Percentiles rank a stretch among this genome's conserved stretches.
Evolutionary conservation across 2,329 filamentous ascomycete genomes (phyloP).

Genomic region (Fonsecaea pedrosoi): DNA sequence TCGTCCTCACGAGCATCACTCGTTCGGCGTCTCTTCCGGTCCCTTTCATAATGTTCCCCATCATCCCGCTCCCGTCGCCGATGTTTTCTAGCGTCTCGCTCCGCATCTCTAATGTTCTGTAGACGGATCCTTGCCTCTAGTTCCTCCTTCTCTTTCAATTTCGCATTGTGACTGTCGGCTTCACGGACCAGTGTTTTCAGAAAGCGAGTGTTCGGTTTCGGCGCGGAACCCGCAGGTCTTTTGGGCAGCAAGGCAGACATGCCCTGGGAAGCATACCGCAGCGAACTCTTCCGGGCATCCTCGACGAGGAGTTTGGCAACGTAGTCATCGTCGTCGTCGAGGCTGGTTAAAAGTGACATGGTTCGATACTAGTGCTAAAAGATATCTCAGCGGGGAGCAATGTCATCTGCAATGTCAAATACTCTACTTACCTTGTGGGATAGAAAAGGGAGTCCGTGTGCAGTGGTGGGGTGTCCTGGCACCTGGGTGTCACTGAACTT

Average conservation of each 20-base stretch:
- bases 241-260: constrained; percentile 69
- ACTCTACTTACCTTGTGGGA: constrained; percentile 23
- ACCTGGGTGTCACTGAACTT: neutral
- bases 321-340: constrained; percentile 69
- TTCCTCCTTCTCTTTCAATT: constrained; percentile 81
- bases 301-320: constrained; percentile 79
- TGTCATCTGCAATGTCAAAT: neutral
- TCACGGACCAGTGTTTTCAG: constrained; percentile 86
- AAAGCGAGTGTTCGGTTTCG: constrained; percentile 91
- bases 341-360: constrained; percentile 30
- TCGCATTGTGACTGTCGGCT: constrained; percentile 87
- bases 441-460: neutral
- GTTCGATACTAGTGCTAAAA: neutral
- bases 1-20: constrained; percentile 41
- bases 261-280: constrained; percentile 77
- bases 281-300: constrained; percentile 76
- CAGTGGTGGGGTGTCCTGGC: neutral
- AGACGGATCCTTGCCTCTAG: constrained; percentile 77
- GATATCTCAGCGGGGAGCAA: neutral
- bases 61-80: constrained; percentile 29
- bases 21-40: constrained; percentile 41
- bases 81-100: constrained; percentile 43
- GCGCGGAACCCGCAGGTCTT: constrained; percentile 68
- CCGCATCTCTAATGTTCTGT: constrained; percentile 61
- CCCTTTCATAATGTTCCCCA: constrained; percentile 16